phyloP scores from a whole-genome alignment of 2,329 filamentous ascomycete genomes.

The Metarhizium sp. region DNA sequence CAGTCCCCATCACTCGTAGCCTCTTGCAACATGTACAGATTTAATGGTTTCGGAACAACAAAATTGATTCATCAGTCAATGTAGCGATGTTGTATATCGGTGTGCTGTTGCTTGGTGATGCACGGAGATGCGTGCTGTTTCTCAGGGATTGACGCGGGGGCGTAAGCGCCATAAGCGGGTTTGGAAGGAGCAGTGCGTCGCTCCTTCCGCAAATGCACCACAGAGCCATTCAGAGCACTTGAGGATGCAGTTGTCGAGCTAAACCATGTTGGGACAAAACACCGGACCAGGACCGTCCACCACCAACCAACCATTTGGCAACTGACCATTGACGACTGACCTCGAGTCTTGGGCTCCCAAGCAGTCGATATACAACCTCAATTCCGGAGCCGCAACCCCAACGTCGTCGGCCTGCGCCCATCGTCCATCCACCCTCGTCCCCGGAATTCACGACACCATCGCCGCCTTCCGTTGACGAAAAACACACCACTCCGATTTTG shows the following conservation, averaged over 20 bases:
- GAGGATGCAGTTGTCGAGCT: conserved; percentile 5
- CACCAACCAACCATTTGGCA: not conserved
- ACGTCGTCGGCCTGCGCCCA: not conserved
- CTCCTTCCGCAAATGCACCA: too few species aligned
- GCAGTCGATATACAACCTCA: not conserved
- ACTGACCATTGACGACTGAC: not conserved
- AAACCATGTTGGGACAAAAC: conserved; percentile 8
- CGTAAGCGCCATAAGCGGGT: too few species aligned
- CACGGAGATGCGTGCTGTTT: not conserved
- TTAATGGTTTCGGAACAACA: too few species aligned
- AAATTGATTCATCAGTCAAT: too few species aligned
- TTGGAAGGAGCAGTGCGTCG: too few species aligned
- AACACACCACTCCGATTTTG: not conserved
- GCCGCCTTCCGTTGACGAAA: not conserved
- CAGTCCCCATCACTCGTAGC: too few species aligned
- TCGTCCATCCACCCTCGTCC: not conserved
- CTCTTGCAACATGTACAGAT: too few species aligned
- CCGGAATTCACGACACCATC: conserved; percentile 2
- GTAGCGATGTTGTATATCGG: too few species aligned
- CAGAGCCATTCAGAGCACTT: too few species aligned
- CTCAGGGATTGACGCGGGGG: too few species aligned
- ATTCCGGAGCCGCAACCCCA: conserved; percentile 4
- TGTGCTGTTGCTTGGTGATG: not conserved
- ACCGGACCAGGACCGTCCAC: conserved; percentile 1
- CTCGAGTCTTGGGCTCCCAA: not conserved